These are phyloP conservation scores for Penicillium silybi DNA, from an alignment of 495 filamentous ascomycete species.

Conservation along the genomic window DNA sequence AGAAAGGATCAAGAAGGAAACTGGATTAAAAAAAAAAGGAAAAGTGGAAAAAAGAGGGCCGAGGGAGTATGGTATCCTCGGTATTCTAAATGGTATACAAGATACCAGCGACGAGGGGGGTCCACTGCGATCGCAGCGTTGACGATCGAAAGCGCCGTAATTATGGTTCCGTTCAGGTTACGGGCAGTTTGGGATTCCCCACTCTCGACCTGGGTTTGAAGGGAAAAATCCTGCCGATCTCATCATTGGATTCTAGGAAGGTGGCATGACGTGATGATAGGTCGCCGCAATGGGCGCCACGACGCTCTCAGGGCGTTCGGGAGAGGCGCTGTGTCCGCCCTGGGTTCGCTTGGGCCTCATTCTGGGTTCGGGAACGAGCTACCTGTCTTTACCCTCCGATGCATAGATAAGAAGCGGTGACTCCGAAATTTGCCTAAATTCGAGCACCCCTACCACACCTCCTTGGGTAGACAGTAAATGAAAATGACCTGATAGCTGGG, in stretches of 20 bases:
- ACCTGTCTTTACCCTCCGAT: background rate
- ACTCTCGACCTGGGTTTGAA: background rate
- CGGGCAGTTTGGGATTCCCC: background rate
- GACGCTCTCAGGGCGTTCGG: background rate
- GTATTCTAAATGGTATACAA: conserved; percentile 2
- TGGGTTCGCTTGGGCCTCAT: background rate
- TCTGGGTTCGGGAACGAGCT: background rate
- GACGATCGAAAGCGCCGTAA: background rate
- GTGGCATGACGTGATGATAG: background rate
- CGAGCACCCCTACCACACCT: background rate
- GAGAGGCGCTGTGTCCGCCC: background rate
- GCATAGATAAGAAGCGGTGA: background rate
- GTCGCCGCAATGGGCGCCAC: background rate
- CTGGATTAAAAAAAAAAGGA: conserved; percentile 5
- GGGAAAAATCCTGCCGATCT: conserved; percentile 12
- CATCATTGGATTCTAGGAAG: background rate
- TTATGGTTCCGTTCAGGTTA: conserved; percentile 2
- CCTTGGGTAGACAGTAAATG: background rate
- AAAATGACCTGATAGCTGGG: background rate
- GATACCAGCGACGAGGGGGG: conserved; percentile 4
- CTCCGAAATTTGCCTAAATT: background rate
- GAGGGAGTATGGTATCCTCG: background rate
- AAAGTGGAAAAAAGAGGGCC: background rate
- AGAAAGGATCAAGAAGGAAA: conserved; percentile 2
- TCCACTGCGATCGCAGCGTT: background rate